Base-by-base conservation (phyloP, 371 early-diverging fungal species). In the Furculomyces boomerangus region DNA sequence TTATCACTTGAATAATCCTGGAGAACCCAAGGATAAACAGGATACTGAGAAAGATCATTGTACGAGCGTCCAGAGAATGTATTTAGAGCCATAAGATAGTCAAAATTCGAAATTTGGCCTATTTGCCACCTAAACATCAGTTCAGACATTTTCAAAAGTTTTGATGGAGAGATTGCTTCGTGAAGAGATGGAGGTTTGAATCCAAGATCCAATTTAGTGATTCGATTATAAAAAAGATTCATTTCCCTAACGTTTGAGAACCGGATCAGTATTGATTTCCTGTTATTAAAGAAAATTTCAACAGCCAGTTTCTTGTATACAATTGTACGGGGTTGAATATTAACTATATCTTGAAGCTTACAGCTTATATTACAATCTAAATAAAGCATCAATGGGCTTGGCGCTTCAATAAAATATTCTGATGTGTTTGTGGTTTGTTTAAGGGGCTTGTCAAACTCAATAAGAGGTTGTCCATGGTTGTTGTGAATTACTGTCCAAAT, bases 11-110 rank as follows among this genome's bases (percentile, higher is more conserved):
- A 60, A 54, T 80, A 75, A 59, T 75, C 73, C 27, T 56, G 53
- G 66, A 74, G 53, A 28, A 75, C 54, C 76, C 76, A 75, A 1
- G 76, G 76, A 35, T 76, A 71, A 1, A 75, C 66, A 7, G 74
- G 74, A 46, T 75, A 76, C 50, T 74, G 73, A 29, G 72, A 62
- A 25, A 73, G 44, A 53, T 75, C 76, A 49, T 70, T 67, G 50
- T 62, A 70, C 13, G 72, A 67, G 29, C 75, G 62, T n/a, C 75
- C 81, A 5, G 81, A 74, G 1, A 80, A 59, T 0, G 74, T 75
- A 61, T 84, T 84, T 8, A 84, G 65, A 16, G 73, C 71, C 80
- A 83, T 80, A 49, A 84, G 52, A 57, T 84, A 84, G 58, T 80
- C 82, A 63, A 79, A 84, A 57, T 84, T 84, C 44, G 75, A 73